Evolutionary conservation across 78 protist genomes (phyloP), one percentile per base, ranked within the genome.

Genomic region (Isochrysis galbana): DNA sequence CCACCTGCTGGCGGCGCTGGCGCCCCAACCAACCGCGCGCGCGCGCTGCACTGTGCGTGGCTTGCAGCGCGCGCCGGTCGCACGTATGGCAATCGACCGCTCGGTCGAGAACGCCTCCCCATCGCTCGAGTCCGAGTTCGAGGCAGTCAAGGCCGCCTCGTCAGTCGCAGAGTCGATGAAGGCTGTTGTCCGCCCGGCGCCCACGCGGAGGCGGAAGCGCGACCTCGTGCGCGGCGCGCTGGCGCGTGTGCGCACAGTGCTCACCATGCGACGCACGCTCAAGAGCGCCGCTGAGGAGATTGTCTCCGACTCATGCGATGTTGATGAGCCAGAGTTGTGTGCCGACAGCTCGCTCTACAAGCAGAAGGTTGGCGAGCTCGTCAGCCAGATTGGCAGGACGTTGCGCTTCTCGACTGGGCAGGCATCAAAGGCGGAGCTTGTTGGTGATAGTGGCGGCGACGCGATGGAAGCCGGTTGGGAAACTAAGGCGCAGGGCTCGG

Each of bases 381-480:
- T 2, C 32, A 10, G 46, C 47, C 46, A 39, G 36, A 77, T 77
- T 17, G 17, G 84, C 47, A 1, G 23, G 32, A 11, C 84, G 47
- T 46, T 77, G 32, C 47, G 44, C 47, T 39, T 39, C 84, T 10
- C 46, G 47, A 26, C n/a, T 32, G 84, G 46, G 48, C n/a, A 39
- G 46, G 84, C 84, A n/a, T 2, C 84, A 26, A 26, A 1, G 29
- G n/a, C 4, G 46, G 84, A 77, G 36, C 46, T 39, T 25, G 84
- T 41, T 1, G 72, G 4, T 23, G 26, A 23, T 1, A n/a, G n/a
- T n/a, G n/a, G n/a, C n/a, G 72, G 22, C n/a, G 80, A 70, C 80
- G 41, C 11, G 34, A 80, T 80, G 88, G 55, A 80, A 51, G 48
- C 88, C 29, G 88, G 88, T 19, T 80, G 88, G 88, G 41, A 44